Evolutionary conservation across 139 green algal genomes (phyloP), one percentile per base, ranked within the genome.

Genomic region (Chlamydomonas applanata): DNA sequence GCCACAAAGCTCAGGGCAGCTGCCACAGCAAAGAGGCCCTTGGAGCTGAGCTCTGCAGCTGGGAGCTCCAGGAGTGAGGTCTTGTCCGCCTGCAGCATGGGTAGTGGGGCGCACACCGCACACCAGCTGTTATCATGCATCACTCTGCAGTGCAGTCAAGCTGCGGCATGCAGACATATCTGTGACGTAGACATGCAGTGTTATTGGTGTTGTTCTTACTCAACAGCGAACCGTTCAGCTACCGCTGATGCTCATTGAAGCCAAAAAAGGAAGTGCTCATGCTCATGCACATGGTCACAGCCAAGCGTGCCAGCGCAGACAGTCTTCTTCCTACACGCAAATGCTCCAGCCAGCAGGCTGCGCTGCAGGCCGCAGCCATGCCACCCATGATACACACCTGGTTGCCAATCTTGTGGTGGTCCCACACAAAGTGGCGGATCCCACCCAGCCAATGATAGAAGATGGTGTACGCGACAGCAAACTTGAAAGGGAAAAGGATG

Each of bases 381-480:
- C 11, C 40, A 49, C 40, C 7, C 40, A 49, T 49, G 40, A 49
- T 49, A 49, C 40, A 49, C 40, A 66, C 59, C 59, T 91, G 76
- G 53, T 89, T 90, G 57, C 90, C 92, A 57, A 94, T 90, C 56
- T 91, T 95, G 64, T 71, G 27, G 52, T 90, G 74, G 79, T 97
- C 93, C 91, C 92, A 97, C 27, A 89, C 83, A 25, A 97, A 57
- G 79, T 97, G 93, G 1, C 93, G 82, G 17, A 97, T 3, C 14
- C 86, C 93, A 27, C 80, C 95, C 24, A 95, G 45, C 60, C 93
- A 97, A 83, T 98, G 95, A 77, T 95, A 98, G n/a, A 97, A 73
- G 30, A 98, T 81, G 4, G 88, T 89, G 75, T 94, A 97, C 0
- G 86, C 72, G 19, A 98, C 72, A 0, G 83, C 71, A 19, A 89